A percentile compares a stretch with the other conserved stretches of the same genome.
phyloP scores from a whole-genome alignment of 139 green algal genomes.

The Zygnema cylindricum region DNA sequence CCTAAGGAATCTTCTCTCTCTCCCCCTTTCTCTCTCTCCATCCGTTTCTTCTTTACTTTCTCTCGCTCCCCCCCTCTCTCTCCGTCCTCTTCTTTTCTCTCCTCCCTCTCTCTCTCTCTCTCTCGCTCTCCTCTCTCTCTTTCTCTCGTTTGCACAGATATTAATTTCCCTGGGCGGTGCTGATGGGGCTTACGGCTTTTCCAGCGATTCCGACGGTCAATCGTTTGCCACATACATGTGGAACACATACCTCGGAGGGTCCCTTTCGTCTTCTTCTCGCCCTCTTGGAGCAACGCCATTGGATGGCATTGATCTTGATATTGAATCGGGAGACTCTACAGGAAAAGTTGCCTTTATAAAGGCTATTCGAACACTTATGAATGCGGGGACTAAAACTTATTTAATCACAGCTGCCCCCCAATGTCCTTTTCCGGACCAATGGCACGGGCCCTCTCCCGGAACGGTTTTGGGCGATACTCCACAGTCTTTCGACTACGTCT shows the following conservation, averaged over 20 bases:
- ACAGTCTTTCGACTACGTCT: too few species aligned
- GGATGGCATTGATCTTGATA: constrained; percentile 20
- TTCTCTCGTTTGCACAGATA: neutral
- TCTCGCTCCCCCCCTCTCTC: neutral
- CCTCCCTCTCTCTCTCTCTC: neutral
- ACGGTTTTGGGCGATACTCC: too few species aligned
- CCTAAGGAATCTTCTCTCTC: neutral
- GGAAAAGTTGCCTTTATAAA: constrained; percentile 4
- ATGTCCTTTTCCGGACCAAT: too few species aligned
- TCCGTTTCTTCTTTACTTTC: neutral
- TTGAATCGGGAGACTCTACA: constrained; percentile 4
- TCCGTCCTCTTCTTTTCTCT: neutral
- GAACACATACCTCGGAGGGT: constrained; percentile 24
- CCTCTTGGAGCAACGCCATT: neutral
- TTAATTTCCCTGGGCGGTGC: constrained; percentile 8
- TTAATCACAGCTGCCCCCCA: too few species aligned
- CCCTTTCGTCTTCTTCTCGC: neutral
- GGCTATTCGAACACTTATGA: neutral
- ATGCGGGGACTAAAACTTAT: too few species aligned
- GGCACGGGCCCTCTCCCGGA: too few species aligned
- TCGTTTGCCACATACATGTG: neutral
- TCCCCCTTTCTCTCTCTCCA: neutral
- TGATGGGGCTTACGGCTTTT: neutral
- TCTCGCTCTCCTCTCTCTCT: neutral
- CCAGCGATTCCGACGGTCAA: neutral